Evolutionary conservation across 495 filamentous ascomycete species (phyloP), one percentile per base, ranked within the genome.

Genomic region (Xylaria castorea): DNA sequence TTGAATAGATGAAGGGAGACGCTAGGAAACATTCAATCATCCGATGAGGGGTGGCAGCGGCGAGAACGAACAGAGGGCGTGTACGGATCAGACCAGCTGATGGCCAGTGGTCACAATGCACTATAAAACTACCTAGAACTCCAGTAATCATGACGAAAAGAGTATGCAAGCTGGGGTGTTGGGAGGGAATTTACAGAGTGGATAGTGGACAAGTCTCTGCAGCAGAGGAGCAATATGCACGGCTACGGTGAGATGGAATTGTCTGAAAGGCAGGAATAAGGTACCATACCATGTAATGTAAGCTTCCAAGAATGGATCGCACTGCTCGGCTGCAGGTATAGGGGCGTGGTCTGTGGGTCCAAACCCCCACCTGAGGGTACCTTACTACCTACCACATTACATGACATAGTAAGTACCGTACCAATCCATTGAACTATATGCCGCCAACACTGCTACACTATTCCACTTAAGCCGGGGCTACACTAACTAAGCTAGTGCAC

Each of bases 11-110:
- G 58, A 61, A 61, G 30, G n/a, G 32, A 61, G 32, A 36, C 34
- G 34, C 58, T 38, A 70, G 63, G 65, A 12, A 70, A 64, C 42
- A 42, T 53, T 57, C 32, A 74, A 61, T 72, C 67, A 62, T 74
- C 51, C 62, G 57, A 70, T 58, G 30, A 68, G 63, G 71, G 62
- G 57, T 66, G 70, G 61, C 46, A 44, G 27, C 61, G 5, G 51
- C 6, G 38, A 58, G 58, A 61, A 22, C 58, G 58, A 38, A 61
- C 58, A 18, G 66, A 25, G 66, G 30, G 66, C 7, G 51, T 69
- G 46, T 69, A 22, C 25, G 25, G 8, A 69, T 57, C 51, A 27
- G 32, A 18, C 58, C 58, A 61, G 32, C 58, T 38, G 58, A 61
- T 36, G 20, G 14, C 1, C 8, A 32, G 22, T 44, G 34, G 58